Conservation (phyloP, 192 early-diverging fungal genomes). For the Rhizoclosmatium sp. region DNA sequence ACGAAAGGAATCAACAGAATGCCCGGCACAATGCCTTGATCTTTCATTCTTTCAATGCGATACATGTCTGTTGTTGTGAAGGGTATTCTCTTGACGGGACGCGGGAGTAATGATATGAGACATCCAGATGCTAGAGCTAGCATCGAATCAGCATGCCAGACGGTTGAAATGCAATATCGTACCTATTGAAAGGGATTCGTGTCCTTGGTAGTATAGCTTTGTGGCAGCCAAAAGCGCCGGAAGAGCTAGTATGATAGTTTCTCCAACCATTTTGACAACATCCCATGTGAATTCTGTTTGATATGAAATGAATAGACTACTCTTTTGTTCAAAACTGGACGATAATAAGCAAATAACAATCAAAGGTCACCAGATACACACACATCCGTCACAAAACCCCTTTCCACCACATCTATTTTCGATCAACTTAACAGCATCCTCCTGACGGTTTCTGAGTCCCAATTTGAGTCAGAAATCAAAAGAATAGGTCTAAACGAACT, state of each 20-base stretch:
- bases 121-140: not conserved
- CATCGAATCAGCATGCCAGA: not conserved
- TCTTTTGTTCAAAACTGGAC: not conserved
- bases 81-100: not conserved
- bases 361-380: not conserved
- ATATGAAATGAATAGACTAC: not conserved
- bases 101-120: no score
- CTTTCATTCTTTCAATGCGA: not conserved
- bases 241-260: not conserved
- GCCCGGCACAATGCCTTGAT: not conserved
- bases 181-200: not conserved
- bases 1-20: slow-evolving; percentile 19
- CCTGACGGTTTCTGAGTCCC: slow-evolving; percentile 14
- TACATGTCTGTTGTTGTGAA: not conserved
- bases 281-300: not conserved
- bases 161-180: not conserved
- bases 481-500: not conserved
- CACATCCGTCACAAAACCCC: not conserved
- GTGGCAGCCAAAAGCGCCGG: not conserved
- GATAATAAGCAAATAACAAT: not conserved
- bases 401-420: not conserved
- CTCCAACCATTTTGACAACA: not conserved
- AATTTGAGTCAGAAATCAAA: not conserved
- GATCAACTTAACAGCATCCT: slow-evolving; percentile 24
- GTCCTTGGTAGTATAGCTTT: not conserved